A percentile compares a stretch with the other conserved stretches of the same genome.
These are phyloP conservation scores for Camellia granthamiana DNA, from an alignment of 148 eudicot genomes.

Conservation along the genomic window DNA sequence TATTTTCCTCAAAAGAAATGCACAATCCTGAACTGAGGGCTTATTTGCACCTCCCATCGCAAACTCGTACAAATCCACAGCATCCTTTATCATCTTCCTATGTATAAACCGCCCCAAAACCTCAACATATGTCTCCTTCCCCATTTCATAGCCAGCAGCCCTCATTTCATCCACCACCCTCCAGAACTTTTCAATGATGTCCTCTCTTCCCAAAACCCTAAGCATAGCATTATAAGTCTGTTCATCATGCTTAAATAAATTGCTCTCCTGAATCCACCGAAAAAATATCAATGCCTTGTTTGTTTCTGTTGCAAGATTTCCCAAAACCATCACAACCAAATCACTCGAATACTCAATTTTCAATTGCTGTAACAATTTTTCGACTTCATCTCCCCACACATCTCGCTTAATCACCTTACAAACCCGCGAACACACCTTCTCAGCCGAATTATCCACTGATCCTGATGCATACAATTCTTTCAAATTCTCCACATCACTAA, in stretches of 20 bases:
- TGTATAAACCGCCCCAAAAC: slow-evolving; percentile 44
- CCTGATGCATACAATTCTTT: slow-evolving; percentile 44
- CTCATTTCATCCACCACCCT: slow-evolving; percentile 60
- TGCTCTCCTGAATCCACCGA: slow-evolving; percentile 71
- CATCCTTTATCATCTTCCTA: slow-evolving; percentile 58
- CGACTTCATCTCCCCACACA: slow-evolving; percentile 74
- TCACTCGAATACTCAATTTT: slow-evolving; percentile 37
- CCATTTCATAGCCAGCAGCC: slow-evolving; percentile 48
- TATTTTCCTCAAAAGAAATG: slow-evolving; percentile 61
- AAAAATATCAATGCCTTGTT: slow-evolving; percentile 70
- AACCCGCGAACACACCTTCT: slow-evolving; percentile 34
- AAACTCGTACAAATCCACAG: slow-evolving; percentile 66
- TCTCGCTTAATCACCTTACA: slow-evolving; percentile 36
- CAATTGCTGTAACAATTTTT: slow-evolving; percentile 44
- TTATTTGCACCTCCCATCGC: slow-evolving; percentile 49
- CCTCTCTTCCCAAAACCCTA: slow-evolving; percentile 52
- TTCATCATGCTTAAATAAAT: slow-evolving; percentile 55
- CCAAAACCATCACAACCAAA: slow-evolving; percentile 58
- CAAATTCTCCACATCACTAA: slow-evolving; percentile 51
- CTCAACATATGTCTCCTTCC: slow-evolving; percentile 40
- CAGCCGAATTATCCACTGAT: slow-evolving; percentile 25
- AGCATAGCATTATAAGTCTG: slow-evolving; percentile 56
- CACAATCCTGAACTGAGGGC: slow-evolving; percentile 58
- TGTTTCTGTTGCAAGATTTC: slow-evolving; percentile 43
- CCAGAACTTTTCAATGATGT: slow-evolving; percentile 72